Evolutionary conservation across 495 filamentous ascomycete species (phyloP).

Genomic region (Astrothelium subdiscretum): DNA sequence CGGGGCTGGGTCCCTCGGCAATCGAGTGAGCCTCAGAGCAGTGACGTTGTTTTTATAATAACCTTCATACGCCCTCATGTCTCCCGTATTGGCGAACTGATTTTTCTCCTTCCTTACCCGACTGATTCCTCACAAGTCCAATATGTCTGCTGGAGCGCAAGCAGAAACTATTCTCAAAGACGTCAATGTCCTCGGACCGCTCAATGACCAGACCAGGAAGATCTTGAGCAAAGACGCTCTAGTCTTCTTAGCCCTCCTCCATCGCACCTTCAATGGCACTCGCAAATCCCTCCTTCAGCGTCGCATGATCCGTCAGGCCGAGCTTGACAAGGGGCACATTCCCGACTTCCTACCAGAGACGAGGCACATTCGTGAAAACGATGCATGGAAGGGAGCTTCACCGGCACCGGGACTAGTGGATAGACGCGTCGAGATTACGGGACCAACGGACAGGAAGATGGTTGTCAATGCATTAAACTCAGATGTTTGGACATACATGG

Average conservation of each 20-base stretch:
- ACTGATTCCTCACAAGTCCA: not conserved
- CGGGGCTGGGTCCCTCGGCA: not conserved
- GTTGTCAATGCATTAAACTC: constrained; percentile 96
- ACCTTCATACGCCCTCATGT: not conserved
- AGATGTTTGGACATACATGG: constrained; percentile 99
- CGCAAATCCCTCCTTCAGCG: constrained; percentile 85
- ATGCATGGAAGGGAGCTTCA: constrained; percentile 86
- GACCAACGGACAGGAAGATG: constrained; percentile 98
- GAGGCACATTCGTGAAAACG: constrained; percentile 86
- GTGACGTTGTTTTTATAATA: constrained; percentile 1
- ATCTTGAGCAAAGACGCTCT: constrained; percentile 86
- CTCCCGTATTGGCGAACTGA: not conserved
- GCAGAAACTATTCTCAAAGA: constrained; percentile 57
- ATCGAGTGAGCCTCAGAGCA: not conserved
- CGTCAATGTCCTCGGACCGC: constrained; percentile 68
- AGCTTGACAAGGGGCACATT: constrained; percentile 85
- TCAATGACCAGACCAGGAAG: constrained; percentile 70
- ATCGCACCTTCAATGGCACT: constrained; percentile 84
- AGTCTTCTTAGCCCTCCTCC: constrained; percentile 86
- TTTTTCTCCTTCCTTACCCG: not conserved
- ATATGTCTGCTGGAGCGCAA: not conserved
- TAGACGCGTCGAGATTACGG: constrained; percentile 96
- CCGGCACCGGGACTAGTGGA: constrained; percentile 91
- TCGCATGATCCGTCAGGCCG: constrained; percentile 75
- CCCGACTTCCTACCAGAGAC: constrained; percentile 96